These are phyloP conservation scores for Fraxinus albicans DNA, from an alignment of 305 asterid genomes.

Conservation along the genomic window DNA sequence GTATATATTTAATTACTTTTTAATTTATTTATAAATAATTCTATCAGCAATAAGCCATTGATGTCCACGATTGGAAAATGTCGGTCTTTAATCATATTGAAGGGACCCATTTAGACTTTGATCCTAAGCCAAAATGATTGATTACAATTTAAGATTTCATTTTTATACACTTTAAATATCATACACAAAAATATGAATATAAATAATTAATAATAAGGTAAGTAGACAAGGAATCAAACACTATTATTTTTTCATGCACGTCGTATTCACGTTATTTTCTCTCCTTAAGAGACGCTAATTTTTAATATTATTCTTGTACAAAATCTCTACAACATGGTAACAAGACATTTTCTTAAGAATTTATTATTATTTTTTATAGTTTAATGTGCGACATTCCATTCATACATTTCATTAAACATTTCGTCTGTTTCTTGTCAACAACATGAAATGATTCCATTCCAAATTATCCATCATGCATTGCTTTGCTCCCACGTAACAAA, in stretches of 20 bases:
- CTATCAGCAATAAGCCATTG: background rate
- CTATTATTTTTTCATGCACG: background rate
- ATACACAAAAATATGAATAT: background rate
- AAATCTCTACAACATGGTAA: background rate
- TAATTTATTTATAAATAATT: background rate
- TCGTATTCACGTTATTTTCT: background rate
- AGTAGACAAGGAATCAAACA: background rate
- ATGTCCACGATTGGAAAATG: background rate
- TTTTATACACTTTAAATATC: background rate
- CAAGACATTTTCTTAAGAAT: background rate
- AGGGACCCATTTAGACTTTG: background rate
- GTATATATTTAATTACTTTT: background rate
- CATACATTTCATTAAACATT: background rate
- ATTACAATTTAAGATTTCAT: background rate
- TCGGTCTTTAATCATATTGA: background rate
- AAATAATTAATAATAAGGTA: background rate
- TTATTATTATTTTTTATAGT: background rate
- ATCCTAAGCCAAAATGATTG: background rate
- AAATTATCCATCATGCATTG: background rate
- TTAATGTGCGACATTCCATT: background rate
- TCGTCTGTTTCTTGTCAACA: background rate
- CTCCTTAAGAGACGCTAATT: background rate
- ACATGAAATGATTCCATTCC: background rate
- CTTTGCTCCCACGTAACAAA: background rate
- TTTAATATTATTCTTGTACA: background rate